A percentile compares a stretch with the other conserved stretches of the same genome.
Evolutionary conservation across 2,329 filamentous ascomycete species (phyloP).

Genomic region (Drechslerella stenobrocha): DNA sequence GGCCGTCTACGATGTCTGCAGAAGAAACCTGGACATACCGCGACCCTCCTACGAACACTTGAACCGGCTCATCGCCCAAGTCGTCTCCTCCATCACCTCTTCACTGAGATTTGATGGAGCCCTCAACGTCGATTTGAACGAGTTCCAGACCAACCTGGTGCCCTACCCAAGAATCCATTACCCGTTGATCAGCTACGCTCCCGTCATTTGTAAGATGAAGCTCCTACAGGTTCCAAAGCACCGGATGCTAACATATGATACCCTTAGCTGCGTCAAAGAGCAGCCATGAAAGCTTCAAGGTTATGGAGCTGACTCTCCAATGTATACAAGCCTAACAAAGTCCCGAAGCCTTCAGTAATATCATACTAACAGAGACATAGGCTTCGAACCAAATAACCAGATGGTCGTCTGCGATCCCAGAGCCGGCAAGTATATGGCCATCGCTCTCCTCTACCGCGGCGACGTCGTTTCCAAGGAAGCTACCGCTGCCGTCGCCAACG

Average conservation of each 20-base stretch:
- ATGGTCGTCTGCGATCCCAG: conserved; percentile 71
- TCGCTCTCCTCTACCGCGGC: conserved; percentile 68
- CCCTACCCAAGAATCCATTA: conserved; percentile 71
- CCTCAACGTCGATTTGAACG: conserved; percentile 69
- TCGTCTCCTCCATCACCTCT: conserved; percentile 69
- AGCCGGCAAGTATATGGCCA: conserved; percentile 71
- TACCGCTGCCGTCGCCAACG: conserved; percentile 63
- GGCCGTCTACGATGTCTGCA: conserved; percentile 70
- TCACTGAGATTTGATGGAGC: conserved; percentile 68
- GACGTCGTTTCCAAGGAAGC: conserved; percentile 68
- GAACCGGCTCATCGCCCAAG: conserved; percentile 69
- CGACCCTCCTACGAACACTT: conserved; percentile 68
- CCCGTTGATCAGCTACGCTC: conserved; percentile 68
- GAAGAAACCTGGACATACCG: conserved; percentile 67
- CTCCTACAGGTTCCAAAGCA: neutral
- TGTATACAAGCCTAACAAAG: conserved; percentile 57
- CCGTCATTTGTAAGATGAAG: conserved; percentile 61
- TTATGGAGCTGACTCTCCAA: conserved; percentile 71
- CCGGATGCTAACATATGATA: conserved; percentile 12
- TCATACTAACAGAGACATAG: conserved; percentile 53
- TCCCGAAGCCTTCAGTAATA: neutral
- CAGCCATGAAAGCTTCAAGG: conserved; percentile 84
- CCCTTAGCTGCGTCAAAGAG: conserved; percentile 66
- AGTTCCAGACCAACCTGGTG: conserved; percentile 71
- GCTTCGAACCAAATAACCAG: conserved; percentile 70